Evolutionary conservation across 2,329 filamentous ascomycete species (phyloP).

Genomic region (Cryphonectria parasitica): DNA sequence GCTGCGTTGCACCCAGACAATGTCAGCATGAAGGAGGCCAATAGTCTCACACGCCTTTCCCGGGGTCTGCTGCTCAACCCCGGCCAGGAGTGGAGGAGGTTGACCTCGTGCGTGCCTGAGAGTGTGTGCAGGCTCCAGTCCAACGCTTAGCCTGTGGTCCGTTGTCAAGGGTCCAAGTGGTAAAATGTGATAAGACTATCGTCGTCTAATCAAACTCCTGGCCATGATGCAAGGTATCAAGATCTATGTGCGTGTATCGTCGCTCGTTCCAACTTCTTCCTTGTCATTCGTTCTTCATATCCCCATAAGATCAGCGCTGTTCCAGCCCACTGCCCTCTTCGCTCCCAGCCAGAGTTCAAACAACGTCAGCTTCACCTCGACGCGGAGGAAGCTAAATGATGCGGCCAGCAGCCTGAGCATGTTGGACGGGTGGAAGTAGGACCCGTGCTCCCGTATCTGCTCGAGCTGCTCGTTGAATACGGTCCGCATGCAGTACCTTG

Average conservation of each 20-base stretch:
- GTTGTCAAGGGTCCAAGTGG: neutral
- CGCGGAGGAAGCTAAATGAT: constrained; percentile 61
- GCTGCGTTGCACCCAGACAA: neutral
- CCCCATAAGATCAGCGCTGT: constrained; percentile 15
- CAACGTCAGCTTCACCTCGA: constrained; percentile 64
- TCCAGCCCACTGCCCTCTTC: constrained; percentile 51
- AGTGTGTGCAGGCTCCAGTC: neutral
- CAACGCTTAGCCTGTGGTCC: neutral
- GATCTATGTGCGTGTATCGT: constrained; percentile 20
- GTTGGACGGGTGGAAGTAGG: constrained; percentile 63
- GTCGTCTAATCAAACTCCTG: constrained; percentile 21
- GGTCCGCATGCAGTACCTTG: constrained; percentile 68
- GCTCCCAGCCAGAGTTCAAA: constrained; percentile 65
- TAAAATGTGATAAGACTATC: constrained; percentile 7
- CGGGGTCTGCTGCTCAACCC: neutral
- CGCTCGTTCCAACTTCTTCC: neutral
- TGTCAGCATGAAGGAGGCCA: constrained; percentile 14
- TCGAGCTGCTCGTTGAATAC: constrained; percentile 69
- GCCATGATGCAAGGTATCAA: constrained; percentile 28
- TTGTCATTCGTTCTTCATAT: constrained; percentile 10
- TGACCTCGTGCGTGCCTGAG: neutral
- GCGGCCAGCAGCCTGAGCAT: constrained; percentile 57
- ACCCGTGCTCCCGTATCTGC: constrained; percentile 55
- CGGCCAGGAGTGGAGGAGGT: neutral
- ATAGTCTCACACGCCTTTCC: constrained; percentile 23